phyloP scores from a whole-genome alignment of 768 basidiomycete species.

The Serpula lacrymans region DNA sequence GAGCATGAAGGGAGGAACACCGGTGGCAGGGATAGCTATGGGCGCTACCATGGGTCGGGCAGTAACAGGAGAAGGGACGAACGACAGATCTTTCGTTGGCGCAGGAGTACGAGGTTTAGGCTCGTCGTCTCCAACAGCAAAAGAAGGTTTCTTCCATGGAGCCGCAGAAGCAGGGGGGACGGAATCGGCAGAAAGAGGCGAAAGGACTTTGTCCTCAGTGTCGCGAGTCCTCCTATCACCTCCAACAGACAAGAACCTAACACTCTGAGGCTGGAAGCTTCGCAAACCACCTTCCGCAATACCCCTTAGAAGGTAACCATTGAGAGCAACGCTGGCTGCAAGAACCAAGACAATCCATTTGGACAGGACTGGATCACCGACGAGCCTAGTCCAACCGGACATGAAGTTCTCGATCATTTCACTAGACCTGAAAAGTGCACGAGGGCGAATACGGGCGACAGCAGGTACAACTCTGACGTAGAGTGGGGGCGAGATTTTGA shows the following conservation, averaged over 20 bases:
- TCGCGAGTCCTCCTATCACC: conserved; percentile 16
- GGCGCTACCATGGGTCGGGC: conserved; percentile 22
- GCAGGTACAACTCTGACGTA: conserved; percentile 47
- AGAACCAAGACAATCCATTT: conserved; percentile 95
- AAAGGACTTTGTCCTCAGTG: conserved; percentile 18
- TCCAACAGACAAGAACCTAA: conserved; percentile 25
- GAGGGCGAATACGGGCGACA: conserved; percentile 23
- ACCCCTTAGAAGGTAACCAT: conserved; percentile 90
- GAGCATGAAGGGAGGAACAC: conserved; percentile 25
- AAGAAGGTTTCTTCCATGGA: conserved; percentile 16
- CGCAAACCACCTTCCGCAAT: conserved; percentile 56
- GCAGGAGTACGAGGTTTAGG: conserved; percentile 12
- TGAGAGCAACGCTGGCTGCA: conserved; percentile 81
- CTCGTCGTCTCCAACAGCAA: conserved; percentile 22
- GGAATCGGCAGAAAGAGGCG: too few species aligned
- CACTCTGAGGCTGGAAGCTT: conserved; percentile 25
- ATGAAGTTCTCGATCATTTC: conserved; percentile 82
- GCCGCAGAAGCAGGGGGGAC: conserved; percentile 9
- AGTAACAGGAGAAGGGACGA: conserved; percentile 12
- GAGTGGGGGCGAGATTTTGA: conserved; percentile 61
- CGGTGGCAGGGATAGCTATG: conserved; percentile 17
- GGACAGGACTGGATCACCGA: conserved; percentile 89
- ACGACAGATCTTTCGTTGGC: conserved; percentile 14
- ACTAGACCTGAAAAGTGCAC: conserved; percentile 32
- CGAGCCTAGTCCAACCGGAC: conserved; percentile 84